phyloP scores from a whole-genome alignment of 2,329 filamentous ascomycete species.

The Fusarium sp. region DNA sequence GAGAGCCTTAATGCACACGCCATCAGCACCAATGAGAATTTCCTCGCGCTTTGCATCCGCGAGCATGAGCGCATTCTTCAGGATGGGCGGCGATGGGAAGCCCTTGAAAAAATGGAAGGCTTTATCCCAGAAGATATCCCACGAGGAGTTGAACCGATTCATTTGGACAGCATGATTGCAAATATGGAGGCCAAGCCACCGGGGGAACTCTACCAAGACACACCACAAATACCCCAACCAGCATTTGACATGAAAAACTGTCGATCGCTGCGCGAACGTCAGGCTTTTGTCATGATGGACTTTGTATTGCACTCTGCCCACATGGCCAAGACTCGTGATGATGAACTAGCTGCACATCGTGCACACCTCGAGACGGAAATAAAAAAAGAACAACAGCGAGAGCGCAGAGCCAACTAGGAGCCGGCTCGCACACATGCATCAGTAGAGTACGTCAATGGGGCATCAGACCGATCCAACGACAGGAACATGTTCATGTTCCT shows the following conservation, averaged over 20 bases:
- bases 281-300: slow-evolving; percentile 39
- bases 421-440: slow-evolving; percentile 11
- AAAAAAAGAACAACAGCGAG: slow-evolving; percentile 37
- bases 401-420: slow-evolving; percentile 39
- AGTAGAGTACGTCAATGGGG: slow-evolving; percentile 24
- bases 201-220: not conserved
- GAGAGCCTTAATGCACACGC: slow-evolving; percentile 45
- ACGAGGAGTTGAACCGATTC: slow-evolving; percentile 15
- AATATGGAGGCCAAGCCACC: slow-evolving; percentile 47
- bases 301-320: slow-evolving; percentile 34
- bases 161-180: slow-evolving; percentile 47
- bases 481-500: slow-evolving; percentile 40
- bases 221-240: slow-evolving; percentile 26
- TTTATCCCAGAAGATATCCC: not conserved
- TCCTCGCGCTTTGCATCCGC: slow-evolving; percentile 47
- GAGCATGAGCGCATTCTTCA: slow-evolving; percentile 51
- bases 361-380: slow-evolving; percentile 42
- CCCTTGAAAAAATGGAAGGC: slow-evolving; percentile 1
- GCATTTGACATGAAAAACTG: slow-evolving; percentile 23
- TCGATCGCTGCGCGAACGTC: slow-evolving; percentile 43
- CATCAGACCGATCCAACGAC: slow-evolving; percentile 7
- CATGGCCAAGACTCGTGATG: slow-evolving; percentile 45
- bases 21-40: slow-evolving; percentile 49
- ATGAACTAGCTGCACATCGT: slow-evolving; percentile 31
- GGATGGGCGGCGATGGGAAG: slow-evolving; percentile 38